A percentile compares a stretch with the other conserved stretches of the same genome.
phyloP scores from a whole-genome alignment of 2,329 filamentous ascomycete species.

The Stagonosporopsis chrysanthemi region DNA sequence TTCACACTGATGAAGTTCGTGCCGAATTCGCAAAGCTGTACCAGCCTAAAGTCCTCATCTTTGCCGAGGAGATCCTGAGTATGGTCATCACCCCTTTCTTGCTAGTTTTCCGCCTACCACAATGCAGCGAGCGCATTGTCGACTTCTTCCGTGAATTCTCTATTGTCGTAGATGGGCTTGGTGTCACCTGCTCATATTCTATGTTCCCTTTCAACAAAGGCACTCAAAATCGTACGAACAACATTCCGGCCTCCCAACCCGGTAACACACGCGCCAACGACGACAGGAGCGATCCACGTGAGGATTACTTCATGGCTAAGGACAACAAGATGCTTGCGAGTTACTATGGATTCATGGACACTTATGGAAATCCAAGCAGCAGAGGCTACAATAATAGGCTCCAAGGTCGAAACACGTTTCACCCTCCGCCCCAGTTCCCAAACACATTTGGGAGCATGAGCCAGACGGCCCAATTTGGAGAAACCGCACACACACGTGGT shows the following conservation, averaged over 20 bases:
- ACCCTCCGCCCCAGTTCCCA: conserved; percentile 78
- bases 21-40: conserved; percentile 89
- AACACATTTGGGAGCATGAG: conserved; percentile 61
- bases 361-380: conserved; percentile 64
- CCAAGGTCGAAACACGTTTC: conserved; percentile 65
- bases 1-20: conserved; percentile 95
- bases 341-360: conserved; percentile 92
- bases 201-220: conserved; percentile 96
- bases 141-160: conserved; percentile 99
- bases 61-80: conserved; percentile 88
- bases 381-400: conserved; percentile 49
- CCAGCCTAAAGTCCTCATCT: conserved; percentile 90
- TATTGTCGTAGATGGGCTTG: conserved; percentile 93
- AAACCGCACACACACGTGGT: conserved; percentile 38
- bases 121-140: conserved; percentile 88
- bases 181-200: conserved; percentile 96
- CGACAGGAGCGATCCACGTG: conserved; percentile 63
- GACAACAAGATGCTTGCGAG: conserved; percentile 99
- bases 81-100: conserved; percentile 92
- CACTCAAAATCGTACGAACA: conserved; percentile 56
- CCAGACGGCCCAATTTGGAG: conserved; percentile 61
- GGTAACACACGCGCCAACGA: conserved; percentile 58
- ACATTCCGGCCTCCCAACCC: conserved; percentile 52
- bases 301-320: conserved; percentile 93
- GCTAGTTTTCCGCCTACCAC: conserved; percentile 83